phyloP scores from a whole-genome alignment of 768 basidiomycete species.

The Lepiota brunneoincarnata region DNA sequence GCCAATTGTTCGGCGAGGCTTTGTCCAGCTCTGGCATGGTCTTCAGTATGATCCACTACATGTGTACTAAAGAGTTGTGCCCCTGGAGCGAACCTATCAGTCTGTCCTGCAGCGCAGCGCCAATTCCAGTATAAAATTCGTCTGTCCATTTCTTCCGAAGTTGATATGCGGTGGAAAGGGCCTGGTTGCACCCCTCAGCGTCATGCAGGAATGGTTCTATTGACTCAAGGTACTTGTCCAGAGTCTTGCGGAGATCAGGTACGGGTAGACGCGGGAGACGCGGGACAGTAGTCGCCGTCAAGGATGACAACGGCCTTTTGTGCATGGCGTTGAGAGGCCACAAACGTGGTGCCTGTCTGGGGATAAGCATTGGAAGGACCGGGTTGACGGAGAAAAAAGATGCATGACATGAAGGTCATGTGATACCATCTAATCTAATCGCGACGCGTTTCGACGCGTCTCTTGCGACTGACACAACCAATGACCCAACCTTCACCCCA shows the following conservation, averaged over 20 bases:
- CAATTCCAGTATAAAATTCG: conserved; percentile 72
- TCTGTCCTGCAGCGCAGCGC: conserved; percentile 66
- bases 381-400: neutral
- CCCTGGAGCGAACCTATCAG: conserved; percentile 55
- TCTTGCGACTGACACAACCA: neutral
- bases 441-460: conserved; percentile 16
- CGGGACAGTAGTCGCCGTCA: conserved; percentile 19
- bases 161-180: conserved; percentile 50
- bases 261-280: conserved; percentile 75
- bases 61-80: conserved; percentile 10
- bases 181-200: conserved; percentile 58
- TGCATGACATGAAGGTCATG: conserved; percentile 16
- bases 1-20: conserved; percentile 86
- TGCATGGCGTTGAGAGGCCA: conserved; percentile 3
- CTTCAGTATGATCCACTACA: conserved; percentile 15
- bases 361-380: conserved; percentile 1
- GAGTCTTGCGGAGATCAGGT: conserved; percentile 70
- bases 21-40: conserved; percentile 66
- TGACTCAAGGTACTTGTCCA: conserved; percentile 76
- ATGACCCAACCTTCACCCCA: conserved; percentile 5
- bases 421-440: conserved; percentile 26
- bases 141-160: conserved; percentile 57
- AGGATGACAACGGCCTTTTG: neutral
- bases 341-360: neutral
- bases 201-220: conserved; percentile 79